These are phyloP conservation scores for Taphrina pruni DNA, from an alignment of 1,139 yeast genomes.

Conservation along the genomic window DNA sequence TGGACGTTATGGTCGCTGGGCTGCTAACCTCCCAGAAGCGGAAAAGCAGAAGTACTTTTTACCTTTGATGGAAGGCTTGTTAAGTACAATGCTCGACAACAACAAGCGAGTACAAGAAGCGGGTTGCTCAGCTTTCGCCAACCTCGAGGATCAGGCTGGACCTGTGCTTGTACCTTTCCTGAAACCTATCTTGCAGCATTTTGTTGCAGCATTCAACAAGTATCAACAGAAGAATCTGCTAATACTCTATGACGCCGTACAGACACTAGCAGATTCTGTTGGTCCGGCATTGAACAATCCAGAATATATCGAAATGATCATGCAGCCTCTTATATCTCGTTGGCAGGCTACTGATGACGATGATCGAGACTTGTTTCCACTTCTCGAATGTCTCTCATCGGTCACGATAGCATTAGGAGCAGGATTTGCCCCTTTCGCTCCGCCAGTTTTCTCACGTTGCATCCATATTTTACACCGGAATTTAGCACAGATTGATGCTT, in stretches of 20 bases:
- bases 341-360: constrained; percentile 78
- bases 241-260: constrained; percentile 87
- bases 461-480: constrained; percentile 70
- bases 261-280: constrained; percentile 81
- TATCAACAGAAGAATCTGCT: constrained; percentile 84
- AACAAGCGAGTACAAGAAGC: constrained; percentile 94
- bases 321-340: constrained; percentile 80
- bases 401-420: constrained; percentile 88
- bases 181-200: constrained; percentile 70
- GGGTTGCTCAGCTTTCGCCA: constrained; percentile 85
- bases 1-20: constrained; percentile 84
- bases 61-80: constrained; percentile 72
- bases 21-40: constrained; percentile 55
- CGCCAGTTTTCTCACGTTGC: constrained; percentile 84
- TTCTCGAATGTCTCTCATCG: constrained; percentile 88
- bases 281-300: constrained; percentile 54
- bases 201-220: constrained; percentile 71
- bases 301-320: constrained; percentile 64
- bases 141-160: constrained; percentile 79
- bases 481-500: constrained; percentile 69
- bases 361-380: constrained; percentile 86
- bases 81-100: constrained; percentile 59
- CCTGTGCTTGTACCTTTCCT: constrained; percentile 63
- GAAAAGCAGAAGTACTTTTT: constrained; percentile 72
- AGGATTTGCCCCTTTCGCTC: constrained; percentile 84